A percentile compares a stretch with the other conserved stretches of the same genome.
phyloP scores from a whole-genome alignment of 2,329 filamentous ascomycete genomes.

The Fonsecaea nubica region DNA sequence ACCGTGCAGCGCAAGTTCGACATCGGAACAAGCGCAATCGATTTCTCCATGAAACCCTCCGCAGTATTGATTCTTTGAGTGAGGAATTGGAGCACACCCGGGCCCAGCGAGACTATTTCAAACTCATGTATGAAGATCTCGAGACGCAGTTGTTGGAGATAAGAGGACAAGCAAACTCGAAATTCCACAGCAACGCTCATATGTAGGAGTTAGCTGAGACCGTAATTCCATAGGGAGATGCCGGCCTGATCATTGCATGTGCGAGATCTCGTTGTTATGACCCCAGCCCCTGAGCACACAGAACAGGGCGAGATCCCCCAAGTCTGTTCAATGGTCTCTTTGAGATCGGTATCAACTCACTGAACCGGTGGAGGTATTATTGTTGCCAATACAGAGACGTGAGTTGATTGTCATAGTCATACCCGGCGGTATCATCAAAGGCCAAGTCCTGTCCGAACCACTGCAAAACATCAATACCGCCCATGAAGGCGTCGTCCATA shows the following conservation, averaged over 20 bases:
- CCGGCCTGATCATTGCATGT: not conserved
- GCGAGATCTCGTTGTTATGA: not conserved
- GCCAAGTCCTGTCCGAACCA: conserved; percentile 32
- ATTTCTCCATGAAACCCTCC: conserved; percentile 21
- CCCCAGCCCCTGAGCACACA: not conserved
- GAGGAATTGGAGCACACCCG: conserved; percentile 19
- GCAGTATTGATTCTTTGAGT: conserved; percentile 17
- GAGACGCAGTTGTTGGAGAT: conserved; percentile 18
- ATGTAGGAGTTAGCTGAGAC: not conserved
- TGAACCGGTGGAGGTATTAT: not conserved
- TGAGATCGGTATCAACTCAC: not conserved
- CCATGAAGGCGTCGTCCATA: conserved; percentile 25
- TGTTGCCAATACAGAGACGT: conserved; percentile 2
- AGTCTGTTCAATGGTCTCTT: not conserved
- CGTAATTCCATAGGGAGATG: not conserved
- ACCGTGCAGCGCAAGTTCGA: conserved; percentile 19
- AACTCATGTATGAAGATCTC: conserved; percentile 19
- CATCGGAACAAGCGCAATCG: conserved; percentile 22
- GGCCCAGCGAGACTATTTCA: conserved; percentile 19
- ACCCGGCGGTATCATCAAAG: conserved; percentile 22
- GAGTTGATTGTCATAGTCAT: conserved; percentile 14
- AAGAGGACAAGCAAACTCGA: conserved; percentile 1
- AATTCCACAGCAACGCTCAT: conserved; percentile 2
- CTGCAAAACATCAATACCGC: conserved; percentile 28
- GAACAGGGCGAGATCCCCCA: not conserved